Evolutionary conservation across 371 early-diverging fungal species (phyloP), one percentile per base, ranked within the genome.

Genomic region (Mucor plumbeus): DNA sequence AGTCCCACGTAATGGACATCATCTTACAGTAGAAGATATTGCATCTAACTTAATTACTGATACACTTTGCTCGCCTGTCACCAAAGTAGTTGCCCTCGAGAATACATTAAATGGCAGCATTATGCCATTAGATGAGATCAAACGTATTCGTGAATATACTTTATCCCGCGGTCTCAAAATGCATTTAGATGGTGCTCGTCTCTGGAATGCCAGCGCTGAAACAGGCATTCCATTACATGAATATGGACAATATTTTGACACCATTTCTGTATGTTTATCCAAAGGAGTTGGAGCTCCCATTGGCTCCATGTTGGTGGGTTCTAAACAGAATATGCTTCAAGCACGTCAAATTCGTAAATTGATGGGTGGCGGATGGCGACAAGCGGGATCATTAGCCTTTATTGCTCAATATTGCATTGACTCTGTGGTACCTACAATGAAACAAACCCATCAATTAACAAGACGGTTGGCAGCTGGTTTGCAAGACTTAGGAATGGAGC

Each of bases 321-420:
- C 73, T 9, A 47, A 74, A 33, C 65, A 69, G 8, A 79, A 86
- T 36, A 92, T 96, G 56, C 81, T 82, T 31, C 85, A 82, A 40
- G 95, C 96, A 0, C 77, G 90, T 13, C 93, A 93, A 64, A 85
- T 93, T 65, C 84, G 97, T 39, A 93, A 95, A 71, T 61, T 94
- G 68, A 93, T 92, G 82, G 97, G 97, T 31, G 97, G 97, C 47
- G 96, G 93, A 2, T 93, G 93, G 95, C 84, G 95, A n/a, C 95
- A 95, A 74, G 89, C 91, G 1, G 95, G 95, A 6, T 65, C 83
- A 3, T 68, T 95, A 40, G 95, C 95, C 1, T 88, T 83, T 9
- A 93, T 90, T 3, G 91, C 89, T 1, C 75, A 87, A 9, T 87
- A 88, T 75, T 88, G 91, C 17, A 83, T 92, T 40, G 77, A 87